Base-by-base conservation (phyloP, 1,284 basidiomycete species). In the Veloporphyrellus conicus region DNA sequence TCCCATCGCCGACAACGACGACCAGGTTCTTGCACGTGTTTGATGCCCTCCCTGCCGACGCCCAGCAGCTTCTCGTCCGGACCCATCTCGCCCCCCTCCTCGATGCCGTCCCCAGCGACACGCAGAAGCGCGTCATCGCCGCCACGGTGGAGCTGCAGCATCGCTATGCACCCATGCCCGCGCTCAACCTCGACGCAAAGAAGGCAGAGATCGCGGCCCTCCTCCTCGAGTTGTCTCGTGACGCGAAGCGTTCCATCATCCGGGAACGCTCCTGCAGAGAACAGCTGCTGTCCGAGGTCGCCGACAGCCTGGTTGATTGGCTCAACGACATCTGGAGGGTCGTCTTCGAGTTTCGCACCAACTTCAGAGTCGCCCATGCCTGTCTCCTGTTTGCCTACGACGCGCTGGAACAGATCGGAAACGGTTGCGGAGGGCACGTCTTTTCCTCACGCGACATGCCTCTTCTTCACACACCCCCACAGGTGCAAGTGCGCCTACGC, bases 271-370 rank as follows among this genome's bases (percentile, higher is more conserved):
- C 76, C 3, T 69, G 69, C 48, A 68, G 72, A 25, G 72, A 76
- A 12, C 79, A 81, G 51, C 66, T 85, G 1, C 56, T 82, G 6
- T 55, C 65, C 20, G 81, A 84, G 59, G 71, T 75, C 11, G 63
- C 82, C 11, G 71, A 78, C 39, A 78, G 70, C 54, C 56, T 84
- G n/a, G 65, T 71, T 0, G 57, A 57, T 23, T 85, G 82, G 82
- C 58, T 84, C 40, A 75, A 70, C 56, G 74, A 78, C 50, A 75
- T 85, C 36, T 85, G 82, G 82, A 70, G 59, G 41, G 67, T 74
- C 27, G 75, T 76, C 9, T 84, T 76, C 53, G 81, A 84, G 52
- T 72, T 79, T 54, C 68, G 73, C 22, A 71, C 75, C 29, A 61
- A 77, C 54, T 84, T 76, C 52, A 47, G 54, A 3, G 58, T 69